Conservation (phyloP, 1,284 basidiomycete genomes). For the Boletellus deceptivus region DNA sequence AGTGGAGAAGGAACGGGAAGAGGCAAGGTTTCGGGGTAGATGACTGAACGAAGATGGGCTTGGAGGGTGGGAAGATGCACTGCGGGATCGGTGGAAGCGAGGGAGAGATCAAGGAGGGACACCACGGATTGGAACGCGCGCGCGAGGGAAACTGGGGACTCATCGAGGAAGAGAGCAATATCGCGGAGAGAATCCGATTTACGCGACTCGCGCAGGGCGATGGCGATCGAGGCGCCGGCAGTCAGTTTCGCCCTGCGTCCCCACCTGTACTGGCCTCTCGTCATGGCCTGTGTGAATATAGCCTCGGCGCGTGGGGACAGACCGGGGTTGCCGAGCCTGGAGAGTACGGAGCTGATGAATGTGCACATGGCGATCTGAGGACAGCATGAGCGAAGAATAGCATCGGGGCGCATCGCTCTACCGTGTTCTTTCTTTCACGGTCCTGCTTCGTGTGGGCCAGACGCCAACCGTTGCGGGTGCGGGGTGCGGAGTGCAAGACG, state of each 20-base stretch:
- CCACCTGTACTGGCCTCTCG: constrained; percentile 58
- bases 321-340: constrained; percentile 53
- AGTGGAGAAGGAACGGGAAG: constrained; percentile 29
- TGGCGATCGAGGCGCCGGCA: constrained; percentile 62
- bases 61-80: constrained; percentile 46
- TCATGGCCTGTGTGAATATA: constrained; percentile 65
- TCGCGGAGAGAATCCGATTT: constrained; percentile 64
- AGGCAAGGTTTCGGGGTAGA: constrained; percentile 34
- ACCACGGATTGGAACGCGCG: constrained; percentile 55
- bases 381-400: not conserved
- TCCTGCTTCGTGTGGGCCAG: constrained; percentile 61
- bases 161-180: constrained; percentile 62
- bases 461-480: constrained; percentile 48
- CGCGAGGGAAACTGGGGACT: constrained; percentile 49
- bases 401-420: constrained; percentile 29
- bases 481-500: constrained; percentile 29
- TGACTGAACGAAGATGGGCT: constrained; percentile 42
- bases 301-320: constrained; percentile 57
- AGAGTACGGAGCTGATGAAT: constrained; percentile 58
- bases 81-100: constrained; percentile 36
- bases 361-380: constrained; percentile 56
- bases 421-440: constrained; percentile 57
- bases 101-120: constrained; percentile 38
- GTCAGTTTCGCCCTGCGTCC: constrained; percentile 63
- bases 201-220: constrained; percentile 65